A percentile compares a stretch with the other conserved stretches of the same genome.
Conservation (phyloP, 169 alveolate genomes). For the Plasmodium adleri region DNA sequence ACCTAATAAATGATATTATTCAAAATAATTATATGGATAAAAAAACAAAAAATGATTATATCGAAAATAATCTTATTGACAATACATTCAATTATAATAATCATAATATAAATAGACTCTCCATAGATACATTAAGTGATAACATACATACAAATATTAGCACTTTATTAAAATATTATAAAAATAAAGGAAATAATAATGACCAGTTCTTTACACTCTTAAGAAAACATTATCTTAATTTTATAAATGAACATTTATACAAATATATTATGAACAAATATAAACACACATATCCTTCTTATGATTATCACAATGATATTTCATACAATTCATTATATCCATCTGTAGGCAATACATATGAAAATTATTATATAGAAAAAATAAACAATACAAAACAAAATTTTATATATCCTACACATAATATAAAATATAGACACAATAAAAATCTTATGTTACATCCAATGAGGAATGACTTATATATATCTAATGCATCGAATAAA, state of each 20-base stretch:
- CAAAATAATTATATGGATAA: neutral
- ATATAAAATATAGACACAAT: no score
- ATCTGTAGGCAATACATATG: no score
- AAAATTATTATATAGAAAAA: no score
- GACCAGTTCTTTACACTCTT: neutral
- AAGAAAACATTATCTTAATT: slow-evolving; percentile 6
- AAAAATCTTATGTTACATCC: no score
- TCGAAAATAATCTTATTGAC: no score
- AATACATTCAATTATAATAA: neutral
- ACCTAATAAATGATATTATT: no score
- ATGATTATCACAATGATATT: neutral
- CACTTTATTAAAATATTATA: slow-evolving; percentile 24
- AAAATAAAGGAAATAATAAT: neutral
- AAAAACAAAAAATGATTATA: neutral
- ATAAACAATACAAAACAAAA: no score
- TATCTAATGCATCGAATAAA: no score
- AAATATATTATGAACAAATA: slow-evolving; percentile 35
- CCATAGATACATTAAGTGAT: slow-evolving; percentile 23
- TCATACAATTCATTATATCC: neutral
- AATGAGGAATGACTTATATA: no score
- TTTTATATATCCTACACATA: no score
- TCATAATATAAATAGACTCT: neutral
- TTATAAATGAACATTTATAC: slow-evolving; percentile 14
- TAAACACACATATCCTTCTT: neutral
- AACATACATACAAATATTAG: slow-evolving; percentile 54